These are phyloP conservation scores for Parafenestella ontariensis DNA, from an alignment of 2,329 filamentous ascomycete genomes.

Conservation along the genomic window DNA sequence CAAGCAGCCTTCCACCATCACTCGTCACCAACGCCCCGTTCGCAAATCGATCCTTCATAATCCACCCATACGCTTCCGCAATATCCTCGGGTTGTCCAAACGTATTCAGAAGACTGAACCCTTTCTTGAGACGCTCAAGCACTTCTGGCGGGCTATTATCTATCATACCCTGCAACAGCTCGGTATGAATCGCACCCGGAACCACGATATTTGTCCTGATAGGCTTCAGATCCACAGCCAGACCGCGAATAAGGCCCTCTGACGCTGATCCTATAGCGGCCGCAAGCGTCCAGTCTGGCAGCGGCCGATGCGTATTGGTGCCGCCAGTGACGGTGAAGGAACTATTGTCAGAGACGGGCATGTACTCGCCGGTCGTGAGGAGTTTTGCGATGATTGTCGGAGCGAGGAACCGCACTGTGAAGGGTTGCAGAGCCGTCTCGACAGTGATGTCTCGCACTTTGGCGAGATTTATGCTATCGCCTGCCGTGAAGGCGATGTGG, in stretches of 20 bases:
- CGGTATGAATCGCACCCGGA: slow-evolving; percentile 52
- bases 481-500: slow-evolving; percentile 43
- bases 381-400: slow-evolving; percentile 52
- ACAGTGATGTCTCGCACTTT: slow-evolving; percentile 38
- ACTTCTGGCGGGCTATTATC: slow-evolving; percentile 19
- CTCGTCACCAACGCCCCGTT: slow-evolving; percentile 45
- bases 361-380: slow-evolving; percentile 42
- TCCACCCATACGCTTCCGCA: slow-evolving; percentile 54
- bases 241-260: slow-evolving; percentile 46
- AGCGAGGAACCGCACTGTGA: slow-evolving; percentile 46
- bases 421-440: slow-evolving; percentile 21
- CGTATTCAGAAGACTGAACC: slow-evolving; percentile 27
- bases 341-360: slow-evolving; percentile 33
- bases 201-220: slow-evolving; percentile 53
- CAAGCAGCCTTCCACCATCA: slow-evolving; percentile 49
- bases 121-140: slow-evolving; percentile 19
- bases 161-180: slow-evolving; percentile 43
- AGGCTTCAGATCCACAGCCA: slow-evolving; percentile 53
- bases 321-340: slow-evolving; percentile 54
- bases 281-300: slow-evolving; percentile 40
- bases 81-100: slow-evolving; percentile 46
- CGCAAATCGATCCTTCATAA: slow-evolving; percentile 53
- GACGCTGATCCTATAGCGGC: slow-evolving; percentile 32
- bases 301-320: slow-evolving; percentile 43
- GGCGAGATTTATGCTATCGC: slow-evolving; percentile 23